Evolutionary conservation across 1,139 yeast genomes (phyloP).

Genomic region (Saccharomyces hybrid): DNA sequence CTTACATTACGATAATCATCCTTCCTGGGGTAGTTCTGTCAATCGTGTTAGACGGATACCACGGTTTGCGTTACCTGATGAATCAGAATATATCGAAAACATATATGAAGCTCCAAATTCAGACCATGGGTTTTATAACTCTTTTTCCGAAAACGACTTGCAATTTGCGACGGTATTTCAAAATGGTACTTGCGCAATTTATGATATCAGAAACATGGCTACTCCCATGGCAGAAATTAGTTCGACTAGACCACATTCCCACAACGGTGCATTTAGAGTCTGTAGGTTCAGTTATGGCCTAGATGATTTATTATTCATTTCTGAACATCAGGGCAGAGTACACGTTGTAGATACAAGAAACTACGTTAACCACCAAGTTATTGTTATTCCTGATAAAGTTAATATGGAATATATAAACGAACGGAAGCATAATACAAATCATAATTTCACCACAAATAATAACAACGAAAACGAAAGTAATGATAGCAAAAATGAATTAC

Average conservation of each 20-base stretch:
- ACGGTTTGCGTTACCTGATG: constrained; percentile 26
- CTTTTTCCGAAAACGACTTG: constrained; percentile 66
- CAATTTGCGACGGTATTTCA: constrained; percentile 78
- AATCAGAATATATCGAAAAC: constrained; percentile 22
- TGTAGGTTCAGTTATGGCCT: constrained; percentile 63
- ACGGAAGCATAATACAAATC: not conserved
- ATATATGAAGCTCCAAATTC: constrained; percentile 47
- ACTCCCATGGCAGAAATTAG: constrained; percentile 47
- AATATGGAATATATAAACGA: constrained; percentile 8
- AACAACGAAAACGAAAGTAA: constrained; percentile 1
- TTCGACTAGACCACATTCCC: constrained; percentile 49
- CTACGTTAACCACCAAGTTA: constrained; percentile 66
- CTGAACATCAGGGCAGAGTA: constrained; percentile 82
- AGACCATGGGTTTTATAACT: constrained; percentile 77
- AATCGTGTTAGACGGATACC: constrained; percentile 19
- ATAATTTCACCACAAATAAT: constrained; percentile 1
- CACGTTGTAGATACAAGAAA: constrained; percentile 76
- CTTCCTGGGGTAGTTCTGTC: constrained; percentile 21
- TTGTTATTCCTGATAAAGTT: constrained; percentile 43
- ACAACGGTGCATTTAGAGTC: constrained; percentile 44
- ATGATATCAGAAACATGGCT: constrained; percentile 59
- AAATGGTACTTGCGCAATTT: constrained; percentile 71
- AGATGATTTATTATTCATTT: constrained; percentile 66
- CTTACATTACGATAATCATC: constrained; percentile 24
- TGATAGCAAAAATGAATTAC: not conserved